Base-by-base conservation (phyloP, 768 basidiomycete genomes). In the Chalciporus piperatus region DNA sequence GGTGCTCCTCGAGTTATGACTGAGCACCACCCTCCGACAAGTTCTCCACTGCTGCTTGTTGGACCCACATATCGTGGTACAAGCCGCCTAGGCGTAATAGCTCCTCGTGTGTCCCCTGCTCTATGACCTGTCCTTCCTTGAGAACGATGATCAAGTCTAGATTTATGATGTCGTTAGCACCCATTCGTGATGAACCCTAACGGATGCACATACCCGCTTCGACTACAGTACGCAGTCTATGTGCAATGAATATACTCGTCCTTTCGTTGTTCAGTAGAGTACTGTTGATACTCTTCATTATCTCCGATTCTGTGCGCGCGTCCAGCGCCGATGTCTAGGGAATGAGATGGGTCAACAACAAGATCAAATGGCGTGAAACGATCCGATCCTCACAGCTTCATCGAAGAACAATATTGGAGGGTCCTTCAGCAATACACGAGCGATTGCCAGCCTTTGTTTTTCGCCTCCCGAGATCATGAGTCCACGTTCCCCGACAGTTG, bases 391-490 rank as follows among this genome's bases (percentile, higher is more conserved):
- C 59, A 94, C 94, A 37, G 97, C 97, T 70, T 99, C 97, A 63
- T 99, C 97, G 63, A 99, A 99, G 75, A 98, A 98, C 61, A 98
- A 63, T 60, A 98, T 98, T 12, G 89, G 87, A 0, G 97, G 95
- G 67, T 99, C 89, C 73, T 98, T 98, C 44, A 98, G 70, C 60
- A 99, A 70, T 30, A 95, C 85, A 22, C 97, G 76, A 20, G 97
- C 97, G 16, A 99, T 91, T 3, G 97, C 97, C 59, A 99, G 70
- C 45, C 97, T 72, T 75, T 99, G 97, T 71, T 99, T 99, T 78
- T 99, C 97, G 1, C 97, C 97, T 0, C 97, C 97, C 33, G 92
- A 95, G 43, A 99, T 92, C 97, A 99, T 99, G 65, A 98, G 68
- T 5, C 97, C 97, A 37, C 97, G 74, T 71, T 99, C 97, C 1